These are phyloP conservation scores for Pholiota adiposa DNA, from an alignment of 1,284 basidiomycete species.

Conservation along the genomic window DNA sequence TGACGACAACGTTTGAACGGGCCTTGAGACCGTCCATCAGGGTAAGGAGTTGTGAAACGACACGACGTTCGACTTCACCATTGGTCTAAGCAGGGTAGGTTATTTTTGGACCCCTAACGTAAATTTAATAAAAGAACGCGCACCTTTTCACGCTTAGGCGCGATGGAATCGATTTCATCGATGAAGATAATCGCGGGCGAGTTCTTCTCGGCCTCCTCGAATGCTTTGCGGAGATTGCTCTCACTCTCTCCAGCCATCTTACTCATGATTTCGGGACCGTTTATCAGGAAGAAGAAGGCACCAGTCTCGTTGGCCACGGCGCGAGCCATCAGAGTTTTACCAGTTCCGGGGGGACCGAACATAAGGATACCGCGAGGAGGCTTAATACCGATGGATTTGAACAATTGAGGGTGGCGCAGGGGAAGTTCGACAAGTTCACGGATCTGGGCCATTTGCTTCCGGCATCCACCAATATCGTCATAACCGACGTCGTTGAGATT, in stretches of 20 bases:
- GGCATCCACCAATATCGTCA: constrained; percentile 98
- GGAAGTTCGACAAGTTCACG: constrained; percentile 99
- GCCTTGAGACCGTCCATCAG: constrained; percentile 99
- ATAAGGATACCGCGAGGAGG: constrained; percentile 97
- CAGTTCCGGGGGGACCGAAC: constrained; percentile 96
- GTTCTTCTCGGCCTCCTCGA: constrained; percentile 99
- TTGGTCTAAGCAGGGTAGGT: constrained; percentile 71
- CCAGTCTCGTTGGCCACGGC: constrained; percentile 99
- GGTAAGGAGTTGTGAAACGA: constrained; percentile 96
- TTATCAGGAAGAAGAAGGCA: constrained; percentile 99
- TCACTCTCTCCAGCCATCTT: constrained; percentile 99
- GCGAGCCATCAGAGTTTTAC: constrained; percentile 98
- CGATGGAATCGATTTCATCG: constrained; percentile 99
- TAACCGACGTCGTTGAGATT: constrained; percentile 98
- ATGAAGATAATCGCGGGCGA: constrained; percentile 99
- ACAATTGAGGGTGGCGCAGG: constrained; percentile 96
- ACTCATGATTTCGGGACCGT: constrained; percentile 99
- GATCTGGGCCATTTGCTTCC: constrained; percentile 99
- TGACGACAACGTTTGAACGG: constrained; percentile 98
- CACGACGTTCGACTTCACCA: constrained; percentile 98
- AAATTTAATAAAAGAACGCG: constrained; percentile 24
- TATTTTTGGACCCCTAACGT: constrained; percentile 5
- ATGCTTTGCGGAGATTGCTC: constrained; percentile 96
- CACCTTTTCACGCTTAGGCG: constrained; percentile 98
- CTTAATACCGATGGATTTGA: constrained; percentile 99